Evolutionary conservation across 2,329 filamentous ascomycete genomes (phyloP).

Genomic region (Colletotrichum sp.): DNA sequence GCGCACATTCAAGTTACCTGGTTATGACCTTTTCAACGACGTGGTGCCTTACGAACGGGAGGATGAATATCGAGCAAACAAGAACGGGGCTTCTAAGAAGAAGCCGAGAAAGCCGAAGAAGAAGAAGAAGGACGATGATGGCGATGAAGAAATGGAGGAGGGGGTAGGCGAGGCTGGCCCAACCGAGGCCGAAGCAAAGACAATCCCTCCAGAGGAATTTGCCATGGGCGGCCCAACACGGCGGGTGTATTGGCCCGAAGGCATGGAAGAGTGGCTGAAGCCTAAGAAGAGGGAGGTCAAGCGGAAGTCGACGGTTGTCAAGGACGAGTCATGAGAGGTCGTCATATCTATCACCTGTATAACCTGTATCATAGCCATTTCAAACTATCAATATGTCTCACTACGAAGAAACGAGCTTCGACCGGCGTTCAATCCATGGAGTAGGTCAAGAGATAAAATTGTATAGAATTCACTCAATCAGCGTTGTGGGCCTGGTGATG

Average conservation of each 20-base stretch:
- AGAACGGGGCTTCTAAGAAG: conserved; percentile 44
- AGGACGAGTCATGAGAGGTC: conserved; percentile 25
- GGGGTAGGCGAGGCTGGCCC: conserved; percentile 45
- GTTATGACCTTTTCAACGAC: conserved; percentile 77
- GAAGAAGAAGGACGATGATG: conserved; percentile 39
- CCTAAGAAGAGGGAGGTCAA: conserved; percentile 77
- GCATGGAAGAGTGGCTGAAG: conserved; percentile 88
- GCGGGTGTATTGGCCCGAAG: conserved; percentile 88
- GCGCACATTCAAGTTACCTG: conserved; percentile 84
- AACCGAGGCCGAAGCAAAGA: conserved; percentile 40
- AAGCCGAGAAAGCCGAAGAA: conserved; percentile 39
- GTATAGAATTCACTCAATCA: not conserved
- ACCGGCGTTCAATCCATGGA: not conserved
- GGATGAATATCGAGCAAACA: conserved; percentile 72
- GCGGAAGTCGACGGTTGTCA: conserved; percentile 49
- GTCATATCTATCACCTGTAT: not conserved
- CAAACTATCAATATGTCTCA: not conserved
- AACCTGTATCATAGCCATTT: not conserved
- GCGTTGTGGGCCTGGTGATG: not conserved
- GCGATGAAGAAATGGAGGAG: conserved; percentile 36
- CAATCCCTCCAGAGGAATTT: conserved; percentile 70
- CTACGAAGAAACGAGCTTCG: not conserved
- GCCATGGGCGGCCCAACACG: conserved; percentile 85
- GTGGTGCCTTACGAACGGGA: conserved; percentile 77
- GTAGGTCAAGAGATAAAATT: not conserved